Evolutionary conservation across 2,329 filamentous ascomycete genomes (phyloP).

Genomic region (Ascochyta rabiei): DNA sequence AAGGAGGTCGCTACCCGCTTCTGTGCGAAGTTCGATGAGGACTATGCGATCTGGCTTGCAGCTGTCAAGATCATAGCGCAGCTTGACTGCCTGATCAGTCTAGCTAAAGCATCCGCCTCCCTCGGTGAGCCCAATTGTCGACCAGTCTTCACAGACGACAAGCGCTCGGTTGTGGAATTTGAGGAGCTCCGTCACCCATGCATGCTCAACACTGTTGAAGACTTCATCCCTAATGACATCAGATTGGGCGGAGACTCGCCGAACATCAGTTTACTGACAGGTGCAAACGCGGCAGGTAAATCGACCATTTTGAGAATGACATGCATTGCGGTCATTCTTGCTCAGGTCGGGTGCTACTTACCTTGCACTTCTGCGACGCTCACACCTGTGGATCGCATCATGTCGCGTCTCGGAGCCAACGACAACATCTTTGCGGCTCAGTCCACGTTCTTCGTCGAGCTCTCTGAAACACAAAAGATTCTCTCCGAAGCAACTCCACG

Average conservation of each 20-base stretch:
- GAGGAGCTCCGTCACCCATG: conserved; percentile 92
- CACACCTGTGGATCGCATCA: conserved; percentile 94
- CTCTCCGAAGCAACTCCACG: conserved; percentile 90
- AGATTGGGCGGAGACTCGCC: conserved; percentile 78
- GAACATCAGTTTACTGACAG: conserved; percentile 90
- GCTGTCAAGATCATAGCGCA: conserved; percentile 91
- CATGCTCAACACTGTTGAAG: conserved; percentile 84
- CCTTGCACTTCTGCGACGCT: conserved; percentile 81
- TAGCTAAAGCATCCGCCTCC: conserved; percentile 84
- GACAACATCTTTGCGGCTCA: conserved; percentile 99
- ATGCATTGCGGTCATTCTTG: conserved; percentile 95
- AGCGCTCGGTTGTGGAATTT: conserved; percentile 89
- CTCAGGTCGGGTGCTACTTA: conserved; percentile 92
- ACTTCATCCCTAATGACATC: conserved; percentile 97
- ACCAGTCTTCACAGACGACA: conserved; percentile 82
- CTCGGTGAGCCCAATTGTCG: conserved; percentile 88
- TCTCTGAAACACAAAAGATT: conserved; percentile 98
- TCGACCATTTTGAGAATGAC: conserved; percentile 97
- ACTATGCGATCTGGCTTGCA: conserved; percentile 84
- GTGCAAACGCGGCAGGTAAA: conserved; percentile 96
- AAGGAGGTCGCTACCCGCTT: conserved; percentile 85
- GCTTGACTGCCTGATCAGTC: conserved; percentile 90
- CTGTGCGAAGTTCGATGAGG: conserved; percentile 84
- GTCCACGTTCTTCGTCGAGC: conserved; percentile 96
- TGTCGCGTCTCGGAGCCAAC: conserved; percentile 96